These are phyloP conservation scores for Chlorella sorokiniana DNA, from an alignment of 139 green algal species.

Conservation along the genomic window DNA sequence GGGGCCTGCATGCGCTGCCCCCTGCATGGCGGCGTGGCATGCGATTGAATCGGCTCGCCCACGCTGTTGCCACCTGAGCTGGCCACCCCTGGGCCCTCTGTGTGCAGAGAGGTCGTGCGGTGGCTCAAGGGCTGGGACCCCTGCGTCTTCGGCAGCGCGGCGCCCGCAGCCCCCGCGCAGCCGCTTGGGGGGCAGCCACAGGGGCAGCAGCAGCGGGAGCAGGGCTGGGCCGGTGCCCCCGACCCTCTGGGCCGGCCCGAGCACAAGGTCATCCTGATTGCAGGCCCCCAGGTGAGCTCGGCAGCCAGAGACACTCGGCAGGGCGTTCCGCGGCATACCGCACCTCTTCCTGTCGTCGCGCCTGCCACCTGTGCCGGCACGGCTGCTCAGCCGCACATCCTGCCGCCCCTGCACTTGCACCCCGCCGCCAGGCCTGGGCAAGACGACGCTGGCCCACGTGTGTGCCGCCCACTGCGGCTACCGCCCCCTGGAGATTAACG, in stretches of 20 bases:
- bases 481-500: conserved; percentile 93
- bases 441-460: conserved; percentile 97
- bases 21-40: neutral
- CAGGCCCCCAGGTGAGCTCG: conserved; percentile 51
- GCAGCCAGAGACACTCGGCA: neutral
- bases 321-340: neutral
- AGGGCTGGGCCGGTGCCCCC: neutral
- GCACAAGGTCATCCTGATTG: conserved; percentile 60
- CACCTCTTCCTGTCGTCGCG: neutral
- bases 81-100: neutral
- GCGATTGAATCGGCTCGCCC: neutral
- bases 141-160: conserved; percentile 63
- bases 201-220: neutral
- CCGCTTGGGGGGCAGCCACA: neutral
- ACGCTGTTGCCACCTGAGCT: neutral
- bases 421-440: conserved; percentile 92
- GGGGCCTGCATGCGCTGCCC: too few relatives aligned
- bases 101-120: conserved; percentile 51
- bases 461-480: conserved; percentile 94
- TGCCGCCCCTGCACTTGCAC: neutral
- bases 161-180: neutral
- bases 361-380: too few relatives aligned
- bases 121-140: conserved; percentile 88
- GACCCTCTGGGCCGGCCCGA: conserved; percentile 46
- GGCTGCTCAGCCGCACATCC: neutral